Percentiles rank a stretch among this genome's conserved stretches.
Conservation (phyloP, 2,329 filamentous ascomycete genomes). For the Xylaria sp. region DNA sequence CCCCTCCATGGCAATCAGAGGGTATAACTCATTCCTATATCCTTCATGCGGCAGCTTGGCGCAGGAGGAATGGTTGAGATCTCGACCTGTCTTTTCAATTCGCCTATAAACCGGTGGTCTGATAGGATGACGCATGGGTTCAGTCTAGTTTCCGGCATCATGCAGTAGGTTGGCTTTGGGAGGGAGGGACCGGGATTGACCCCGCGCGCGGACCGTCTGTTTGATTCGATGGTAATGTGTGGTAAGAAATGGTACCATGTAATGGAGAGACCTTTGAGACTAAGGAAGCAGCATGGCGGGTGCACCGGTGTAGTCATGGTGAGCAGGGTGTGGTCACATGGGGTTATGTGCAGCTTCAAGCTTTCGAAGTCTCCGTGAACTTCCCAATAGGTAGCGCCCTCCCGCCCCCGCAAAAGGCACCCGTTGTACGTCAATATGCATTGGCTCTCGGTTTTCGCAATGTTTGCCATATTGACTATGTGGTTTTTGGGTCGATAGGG, state of each 20-base stretch:
- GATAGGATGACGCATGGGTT: constrained; percentile 31
- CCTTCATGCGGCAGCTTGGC: constrained; percentile 34
- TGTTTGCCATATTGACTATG: constrained; percentile 6
- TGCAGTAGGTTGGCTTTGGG: constrained; percentile 27
- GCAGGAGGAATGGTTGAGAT: constrained; percentile 22
- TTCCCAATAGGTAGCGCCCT: constrained; percentile 20
- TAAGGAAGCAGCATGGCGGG: constrained; percentile 29
- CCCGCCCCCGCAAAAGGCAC: constrained; percentile 29
- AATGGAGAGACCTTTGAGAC: constrained; percentile 19
- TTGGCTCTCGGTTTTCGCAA: constrained; percentile 21
- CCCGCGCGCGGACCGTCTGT: constrained; percentile 32
- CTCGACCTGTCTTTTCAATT: constrained; percentile 28
- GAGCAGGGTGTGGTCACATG: constrained; percentile 38
- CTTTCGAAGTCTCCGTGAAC: constrained; percentile 3
- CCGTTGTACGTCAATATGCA: constrained; percentile 34
- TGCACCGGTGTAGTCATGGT: constrained; percentile 37
- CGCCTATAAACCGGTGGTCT: constrained; percentile 26
- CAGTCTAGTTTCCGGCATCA: constrained; percentile 34
- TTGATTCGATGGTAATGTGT: constrained; percentile 32
- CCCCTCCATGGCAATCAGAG: constrained; percentile 26
- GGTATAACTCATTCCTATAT: constrained; percentile 19
- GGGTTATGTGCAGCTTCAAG: constrained; percentile 34
- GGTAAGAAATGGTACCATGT: background rate
- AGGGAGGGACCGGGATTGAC: constrained; percentile 4
- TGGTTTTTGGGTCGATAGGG: background rate